Evolutionary conservation across 306 rosid species (phyloP).

Genomic region (Cucurbita pepo): DNA sequence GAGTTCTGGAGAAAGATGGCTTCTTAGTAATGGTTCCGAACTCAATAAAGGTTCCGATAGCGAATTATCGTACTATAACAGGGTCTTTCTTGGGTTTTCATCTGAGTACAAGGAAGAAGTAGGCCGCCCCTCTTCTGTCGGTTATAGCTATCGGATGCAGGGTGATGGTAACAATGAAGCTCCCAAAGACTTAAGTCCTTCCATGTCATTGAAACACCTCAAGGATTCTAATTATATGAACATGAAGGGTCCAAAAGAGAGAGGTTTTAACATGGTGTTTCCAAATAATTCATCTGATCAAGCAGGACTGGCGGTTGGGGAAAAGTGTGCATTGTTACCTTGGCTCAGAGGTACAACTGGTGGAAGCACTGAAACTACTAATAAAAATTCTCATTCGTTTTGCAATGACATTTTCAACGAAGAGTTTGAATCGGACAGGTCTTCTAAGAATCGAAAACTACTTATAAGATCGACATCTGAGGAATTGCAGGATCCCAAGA

Average conservation of each 20-base stretch:
- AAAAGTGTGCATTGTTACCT: not conserved
- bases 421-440: not conserved
- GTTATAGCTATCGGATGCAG: not conserved
- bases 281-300: not conserved
- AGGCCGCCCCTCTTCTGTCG: not conserved
- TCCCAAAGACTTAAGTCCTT: not conserved
- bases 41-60: not conserved
- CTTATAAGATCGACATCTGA: constrained; percentile 61
- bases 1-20: constrained; percentile 30
- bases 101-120: constrained; percentile 1
- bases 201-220: not conserved
- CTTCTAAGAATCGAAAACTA: constrained; percentile 23
- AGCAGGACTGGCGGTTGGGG: not conserved
- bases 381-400: not conserved
- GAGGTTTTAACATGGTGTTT: not conserved
- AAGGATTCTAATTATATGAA: not conserved
- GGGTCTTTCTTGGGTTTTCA: not conserved
- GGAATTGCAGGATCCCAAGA: constrained; percentile 28
- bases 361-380: not conserved
- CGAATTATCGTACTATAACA: not conserved
- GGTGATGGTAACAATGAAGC: not conserved
- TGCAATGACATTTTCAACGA: not conserved
- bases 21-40: not conserved
- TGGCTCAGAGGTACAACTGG: constrained; percentile 1
- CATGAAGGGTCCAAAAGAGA: not conserved